Evolutionary conservation across 2,329 filamentous ascomycete species (phyloP).

Genomic region (Chaetoscypha palmicola): DNA sequence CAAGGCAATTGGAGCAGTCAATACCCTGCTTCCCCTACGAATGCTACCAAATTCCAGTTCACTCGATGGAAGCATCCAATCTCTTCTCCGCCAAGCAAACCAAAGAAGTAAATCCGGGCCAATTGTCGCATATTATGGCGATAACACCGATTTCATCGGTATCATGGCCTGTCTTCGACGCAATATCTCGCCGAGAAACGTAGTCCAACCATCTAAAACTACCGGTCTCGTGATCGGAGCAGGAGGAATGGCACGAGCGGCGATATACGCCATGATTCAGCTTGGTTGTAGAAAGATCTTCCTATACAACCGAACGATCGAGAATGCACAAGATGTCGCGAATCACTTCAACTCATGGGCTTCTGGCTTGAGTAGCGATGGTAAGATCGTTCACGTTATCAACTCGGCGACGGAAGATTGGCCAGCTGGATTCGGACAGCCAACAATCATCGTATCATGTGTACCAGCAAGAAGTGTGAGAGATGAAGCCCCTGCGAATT

Average conservation of each 20-base stretch:
- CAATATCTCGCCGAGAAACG: slow-evolving; percentile 66
- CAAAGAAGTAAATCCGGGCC: slow-evolving; percentile 58
- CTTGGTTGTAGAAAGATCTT: slow-evolving; percentile 70
- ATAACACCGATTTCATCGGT: slow-evolving; percentile 79
- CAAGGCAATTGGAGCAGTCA: slow-evolving; percentile 67
- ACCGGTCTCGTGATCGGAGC: slow-evolving; percentile 55
- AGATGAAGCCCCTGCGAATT: slow-evolving; percentile 58
- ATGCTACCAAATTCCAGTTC: slow-evolving; percentile 33
- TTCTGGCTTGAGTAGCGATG: slow-evolving; percentile 24
- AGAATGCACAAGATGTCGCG: slow-evolving; percentile 58
- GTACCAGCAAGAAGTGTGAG: slow-evolving; percentile 65
- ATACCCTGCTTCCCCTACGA: slow-evolving; percentile 67
- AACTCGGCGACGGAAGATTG: slow-evolving; percentile 52
- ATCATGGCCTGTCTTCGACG: slow-evolving; percentile 66
- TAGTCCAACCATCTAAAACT: slow-evolving; percentile 42
- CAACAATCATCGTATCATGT: slow-evolving; percentile 70
- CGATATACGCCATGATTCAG: slow-evolving; percentile 71
- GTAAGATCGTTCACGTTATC: slow-evolving; percentile 41
- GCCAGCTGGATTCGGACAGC: slow-evolving; percentile 55
- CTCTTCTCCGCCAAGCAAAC: slow-evolving; percentile 32
- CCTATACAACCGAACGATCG: slow-evolving; percentile 62
- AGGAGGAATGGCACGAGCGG: slow-evolving; percentile 71
- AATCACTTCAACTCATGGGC: slow-evolving; percentile 56
- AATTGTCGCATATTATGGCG: slow-evolving; percentile 64
- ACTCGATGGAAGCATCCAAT: slow-evolving; percentile 40